phyloP scores from a whole-genome alignment of 2,329 filamentous ascomycete species.

The Colletotrichum sp. region DNA sequence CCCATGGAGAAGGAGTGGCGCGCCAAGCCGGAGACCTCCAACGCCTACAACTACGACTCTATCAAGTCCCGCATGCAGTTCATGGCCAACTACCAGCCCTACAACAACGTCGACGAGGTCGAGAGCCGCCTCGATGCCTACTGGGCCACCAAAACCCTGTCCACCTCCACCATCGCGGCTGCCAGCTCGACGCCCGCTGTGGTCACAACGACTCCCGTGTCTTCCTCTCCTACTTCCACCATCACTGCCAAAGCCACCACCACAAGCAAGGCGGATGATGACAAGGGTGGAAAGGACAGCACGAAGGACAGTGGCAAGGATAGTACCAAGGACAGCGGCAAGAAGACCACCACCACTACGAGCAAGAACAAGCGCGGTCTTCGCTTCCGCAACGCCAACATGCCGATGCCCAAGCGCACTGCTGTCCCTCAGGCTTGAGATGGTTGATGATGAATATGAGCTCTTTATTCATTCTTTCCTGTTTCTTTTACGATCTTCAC shows the following conservation, averaged over 20 bases:
- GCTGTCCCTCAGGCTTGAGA: not conserved
- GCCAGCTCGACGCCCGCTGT: not conserved
- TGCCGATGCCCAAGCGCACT: conserved; percentile 7
- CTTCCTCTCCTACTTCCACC: not conserved
- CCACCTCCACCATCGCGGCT: not conserved
- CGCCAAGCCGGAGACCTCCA: conserved; percentile 30
- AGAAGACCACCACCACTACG: not conserved
- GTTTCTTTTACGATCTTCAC: not conserved
- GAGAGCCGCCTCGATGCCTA: conserved; percentile 33
- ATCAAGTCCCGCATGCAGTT: conserved; percentile 33
- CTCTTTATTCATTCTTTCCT: not conserved
- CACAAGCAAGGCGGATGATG: not conserved
- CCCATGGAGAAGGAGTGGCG: conserved; percentile 42
- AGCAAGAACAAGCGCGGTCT: conserved; percentile 2
- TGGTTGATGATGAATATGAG: not conserved
- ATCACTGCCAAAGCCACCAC: not conserved
- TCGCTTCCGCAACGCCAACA: not conserved
- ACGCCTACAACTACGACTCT: conserved; percentile 29
- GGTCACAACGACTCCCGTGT: not conserved
- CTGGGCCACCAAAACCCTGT: conserved; percentile 26
- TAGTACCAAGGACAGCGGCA: not conserved
- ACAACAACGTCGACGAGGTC: conserved; percentile 35
- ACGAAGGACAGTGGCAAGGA: not conserved
- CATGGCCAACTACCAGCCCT: conserved; percentile 37
- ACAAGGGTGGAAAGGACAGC: not conserved